Evolutionary conservation across 2,329 filamentous ascomycete species (phyloP), one percentile per base, ranked within the genome.

Genomic region (Arthrobotrys conoides): DNA sequence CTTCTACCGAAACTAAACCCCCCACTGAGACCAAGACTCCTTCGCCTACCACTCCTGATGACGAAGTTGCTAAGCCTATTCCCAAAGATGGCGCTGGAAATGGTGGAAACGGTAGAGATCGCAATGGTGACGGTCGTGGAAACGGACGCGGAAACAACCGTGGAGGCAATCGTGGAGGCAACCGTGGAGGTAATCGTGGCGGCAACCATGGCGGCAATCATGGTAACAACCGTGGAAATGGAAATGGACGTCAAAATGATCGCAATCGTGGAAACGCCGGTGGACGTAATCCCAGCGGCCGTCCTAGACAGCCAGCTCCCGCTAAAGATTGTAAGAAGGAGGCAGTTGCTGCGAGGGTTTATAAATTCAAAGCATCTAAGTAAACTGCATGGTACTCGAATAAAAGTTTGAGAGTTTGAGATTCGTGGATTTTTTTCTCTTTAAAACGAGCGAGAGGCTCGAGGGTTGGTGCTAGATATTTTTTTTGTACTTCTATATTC

Each of bases 51-150:
- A 57, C 65, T 24, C 30, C 18, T 51, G 36, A 27, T 10, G 27
- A 57, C 27, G 57, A 30, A 22, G 69, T 33, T 4, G 63, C 16
- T 10, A 36, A 59, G 41, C 48, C 55, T 20, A 75, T 63, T 20
- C 41, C 51, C 18, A 75, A 61, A 8, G 51, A 20, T 27, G 70
- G 55, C 22, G 38, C 49, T 24, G 66, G 66, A 63, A 63, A 63
- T 30, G 49, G 24, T 38, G 36, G 36, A 5, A 10, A 10, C 10
- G 36, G 36, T 14, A 8, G 36, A 4, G 41, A 49, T 9, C 24
- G 63, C 14, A 68, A 68, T 20, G 51, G 67, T 46, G 63, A 70
- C 20, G 71, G 71, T 10, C 51, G 53, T n/a, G 49, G 49, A 27
- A 49, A 49, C 14, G 70, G 49, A 20, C 41, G 66, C 4, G 66